Conservation (phyloP, 192 early-diverging fungal genomes). For the Endogone sp. region DNA sequence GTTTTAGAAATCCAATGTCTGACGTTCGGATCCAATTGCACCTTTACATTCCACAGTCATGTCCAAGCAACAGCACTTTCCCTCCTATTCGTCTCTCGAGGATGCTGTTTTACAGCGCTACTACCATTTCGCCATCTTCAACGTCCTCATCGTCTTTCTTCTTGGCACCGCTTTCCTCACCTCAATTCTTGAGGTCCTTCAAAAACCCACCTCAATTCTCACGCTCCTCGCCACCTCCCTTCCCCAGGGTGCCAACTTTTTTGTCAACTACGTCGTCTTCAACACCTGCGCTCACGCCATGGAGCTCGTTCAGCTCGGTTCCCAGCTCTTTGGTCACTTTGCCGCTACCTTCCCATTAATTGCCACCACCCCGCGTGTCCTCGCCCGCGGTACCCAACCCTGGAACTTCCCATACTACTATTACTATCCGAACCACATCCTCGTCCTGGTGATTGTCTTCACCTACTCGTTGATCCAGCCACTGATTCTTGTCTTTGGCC, state of each 20-base stretch:
- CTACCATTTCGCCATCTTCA: conserved; percentile 60
- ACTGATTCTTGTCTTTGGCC: conserved; percentile 49
- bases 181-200: conserved; percentile 41
- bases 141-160: conserved; percentile 58
- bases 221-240: conserved; percentile 43
- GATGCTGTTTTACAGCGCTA: conserved; percentile 49
- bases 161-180: conserved; percentile 51
- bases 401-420: conserved; percentile 61
- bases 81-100: conserved; percentile 54
- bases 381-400: conserved; percentile 38
- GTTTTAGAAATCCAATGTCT: no score
- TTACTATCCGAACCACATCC: conserved; percentile 56
- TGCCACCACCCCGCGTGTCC: conserved; percentile 49
- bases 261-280: conserved; percentile 57
- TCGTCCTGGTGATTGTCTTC: conserved; percentile 57
- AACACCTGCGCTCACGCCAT: conserved; percentile 54
- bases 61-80: conserved; percentile 52
- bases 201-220: conserved; percentile 47
- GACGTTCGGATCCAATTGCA: background rate
- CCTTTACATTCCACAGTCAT: conserved; percentile 31
- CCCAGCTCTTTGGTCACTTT: conserved; percentile 47
- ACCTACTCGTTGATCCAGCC: conserved; percentile 58
- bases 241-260: conserved; percentile 57
- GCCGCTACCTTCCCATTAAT: conserved; percentile 41
- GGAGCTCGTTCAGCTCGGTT: conserved; percentile 55